Percentiles rank a stretch among this genome's conserved stretches.
phyloP scores from a whole-genome alignment of 202 grass and related monocot species.

The Bolboschoenoplectus hybrid region DNA sequence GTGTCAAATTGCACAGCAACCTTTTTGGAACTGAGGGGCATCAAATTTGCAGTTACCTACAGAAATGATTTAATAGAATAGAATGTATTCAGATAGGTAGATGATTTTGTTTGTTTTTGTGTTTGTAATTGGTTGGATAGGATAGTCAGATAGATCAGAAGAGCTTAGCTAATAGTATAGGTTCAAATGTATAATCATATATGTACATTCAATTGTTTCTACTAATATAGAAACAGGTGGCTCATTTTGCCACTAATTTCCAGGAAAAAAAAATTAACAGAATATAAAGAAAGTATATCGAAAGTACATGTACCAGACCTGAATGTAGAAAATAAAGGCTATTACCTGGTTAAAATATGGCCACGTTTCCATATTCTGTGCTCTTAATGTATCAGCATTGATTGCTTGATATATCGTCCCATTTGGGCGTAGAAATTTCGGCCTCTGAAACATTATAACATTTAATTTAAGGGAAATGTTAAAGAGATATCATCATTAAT shows the following conservation, averaged over 20 bases:
- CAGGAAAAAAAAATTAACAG: neutral
- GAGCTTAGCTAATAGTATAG: no score
- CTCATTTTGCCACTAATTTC: no score
- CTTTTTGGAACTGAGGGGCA: slow-evolving; percentile 66
- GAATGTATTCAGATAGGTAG: no score
- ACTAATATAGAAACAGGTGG: no score
- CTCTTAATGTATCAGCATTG: slow-evolving; percentile 74
- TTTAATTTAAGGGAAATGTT: neutral
- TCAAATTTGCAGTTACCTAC: slow-evolving; percentile 89
- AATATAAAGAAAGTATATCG: slow-evolving; percentile 35
- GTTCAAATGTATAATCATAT: no score
- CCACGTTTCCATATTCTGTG: slow-evolving; percentile 89
- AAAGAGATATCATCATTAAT: no score
- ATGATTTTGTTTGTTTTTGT: no score
- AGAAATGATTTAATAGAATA: slow-evolving; percentile 43
- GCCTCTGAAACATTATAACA: slow-evolving; percentile 58
- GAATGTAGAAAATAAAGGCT: slow-evolving; percentile 23
- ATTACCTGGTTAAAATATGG: slow-evolving; percentile 93
- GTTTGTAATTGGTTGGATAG: no score
- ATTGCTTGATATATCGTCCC: slow-evolving; percentile 93
- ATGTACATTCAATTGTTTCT: no score
- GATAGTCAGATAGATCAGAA: no score
- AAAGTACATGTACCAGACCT: slow-evolving; percentile 17
- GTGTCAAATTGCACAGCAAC: slow-evolving; percentile 79
- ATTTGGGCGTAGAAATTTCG: slow-evolving; percentile 76